A percentile compares a stretch with the other conserved stretches of the same genome.
Evolutionary conservation across 1,284 basidiomycete species (phyloP).

Genomic region (Apiotrichum mycotoxinovorans): DNA sequence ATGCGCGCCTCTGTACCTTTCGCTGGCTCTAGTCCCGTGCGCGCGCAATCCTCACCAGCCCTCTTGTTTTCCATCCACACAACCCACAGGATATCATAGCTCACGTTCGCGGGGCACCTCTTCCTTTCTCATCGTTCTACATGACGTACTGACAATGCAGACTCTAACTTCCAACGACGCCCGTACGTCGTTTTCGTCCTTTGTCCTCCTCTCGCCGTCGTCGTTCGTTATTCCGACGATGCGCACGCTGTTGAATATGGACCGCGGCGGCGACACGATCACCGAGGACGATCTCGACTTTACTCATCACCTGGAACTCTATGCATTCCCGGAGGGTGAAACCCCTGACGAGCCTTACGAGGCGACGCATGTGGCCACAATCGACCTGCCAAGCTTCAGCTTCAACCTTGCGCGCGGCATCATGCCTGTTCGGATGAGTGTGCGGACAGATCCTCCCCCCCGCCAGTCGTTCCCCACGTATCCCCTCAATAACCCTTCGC

Average conservation of each 20-base stretch:
- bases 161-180: neutral
- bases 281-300: slow-evolving; percentile 31
- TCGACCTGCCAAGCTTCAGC: slow-evolving; percentile 39
- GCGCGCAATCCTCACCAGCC: too few species aligned
- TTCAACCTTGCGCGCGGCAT: slow-evolving; percentile 25
- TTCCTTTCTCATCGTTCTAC: too few species aligned
- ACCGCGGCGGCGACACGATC: slow-evolving; percentile 23
- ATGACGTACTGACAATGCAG: neutral
- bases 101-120: too few species aligned
- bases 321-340: slow-evolving; percentile 36
- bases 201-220: slow-evolving; percentile 39
- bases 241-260: slow-evolving; percentile 24
- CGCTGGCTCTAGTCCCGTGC: too few species aligned
- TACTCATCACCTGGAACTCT: slow-evolving; percentile 39
- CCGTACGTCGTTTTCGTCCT: slow-evolving; percentile 30
- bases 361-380: slow-evolving; percentile 32
- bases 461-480: slow-evolving; percentile 37
- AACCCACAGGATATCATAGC: too few species aligned
- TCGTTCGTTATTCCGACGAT: slow-evolving; percentile 39
- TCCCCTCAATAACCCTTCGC: slow-evolving; percentile 28
- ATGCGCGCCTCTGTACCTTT: too few species aligned
- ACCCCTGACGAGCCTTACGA: neutral
- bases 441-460: slow-evolving; percentile 48
- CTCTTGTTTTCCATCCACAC: too few species aligned
- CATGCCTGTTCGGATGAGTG: slow-evolving; percentile 33